Evolutionary conservation across 2,329 filamentous ascomycete species (phyloP).

Genomic region (Botryotinia narcissicola): DNA sequence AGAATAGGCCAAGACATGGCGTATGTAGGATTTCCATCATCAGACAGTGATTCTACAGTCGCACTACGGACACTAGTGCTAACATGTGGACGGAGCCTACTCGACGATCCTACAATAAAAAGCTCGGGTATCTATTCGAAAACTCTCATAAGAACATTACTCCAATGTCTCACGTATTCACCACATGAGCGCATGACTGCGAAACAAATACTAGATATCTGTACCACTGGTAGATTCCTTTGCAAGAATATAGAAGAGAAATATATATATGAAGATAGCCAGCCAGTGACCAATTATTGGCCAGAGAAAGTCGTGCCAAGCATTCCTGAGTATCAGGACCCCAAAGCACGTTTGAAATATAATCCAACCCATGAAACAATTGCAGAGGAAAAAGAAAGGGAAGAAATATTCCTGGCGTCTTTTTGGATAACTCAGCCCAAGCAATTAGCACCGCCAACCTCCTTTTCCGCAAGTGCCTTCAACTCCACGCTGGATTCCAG

Average conservation of each 20-base stretch:
- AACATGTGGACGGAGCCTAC: not conserved
- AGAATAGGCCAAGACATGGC: not conserved
- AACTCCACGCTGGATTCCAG: not conserved
- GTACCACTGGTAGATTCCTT: not conserved
- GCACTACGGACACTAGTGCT: not conserved
- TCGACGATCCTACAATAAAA: not conserved
- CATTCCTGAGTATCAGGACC: not conserved
- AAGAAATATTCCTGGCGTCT: not conserved
- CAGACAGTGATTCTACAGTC: not conserved
- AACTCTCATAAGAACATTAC: not conserved
- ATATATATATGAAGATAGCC: not conserved
- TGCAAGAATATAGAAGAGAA: not conserved
- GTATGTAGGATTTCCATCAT: slow-evolving; percentile 2
- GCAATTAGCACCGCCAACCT: not conserved
- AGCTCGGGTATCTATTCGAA: not conserved
- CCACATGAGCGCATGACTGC: not conserved
- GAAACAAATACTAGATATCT: not conserved
- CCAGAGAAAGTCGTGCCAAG: not conserved
- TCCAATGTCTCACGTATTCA: slow-evolving; percentile 3
- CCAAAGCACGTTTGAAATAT: not conserved
- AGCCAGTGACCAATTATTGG: not conserved
- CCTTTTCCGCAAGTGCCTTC: not conserved
- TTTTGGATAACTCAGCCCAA: not conserved
- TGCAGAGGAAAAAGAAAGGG: not conserved
- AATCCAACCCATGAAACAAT: not conserved